Evolutionary conservation across 306 rosid species (phyloP).

Genomic region (Cucumis hystrix): DNA sequence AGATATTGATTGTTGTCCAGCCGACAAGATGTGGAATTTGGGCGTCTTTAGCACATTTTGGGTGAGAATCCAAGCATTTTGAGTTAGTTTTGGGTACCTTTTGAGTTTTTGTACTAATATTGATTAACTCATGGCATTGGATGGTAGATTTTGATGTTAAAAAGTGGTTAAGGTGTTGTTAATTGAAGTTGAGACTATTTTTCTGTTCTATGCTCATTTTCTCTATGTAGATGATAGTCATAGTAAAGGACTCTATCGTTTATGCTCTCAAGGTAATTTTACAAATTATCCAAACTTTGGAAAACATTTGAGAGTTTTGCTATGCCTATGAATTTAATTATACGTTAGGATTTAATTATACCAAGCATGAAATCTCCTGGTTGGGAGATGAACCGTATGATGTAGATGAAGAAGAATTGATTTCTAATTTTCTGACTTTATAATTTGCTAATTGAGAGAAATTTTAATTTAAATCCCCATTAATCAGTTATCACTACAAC

Average conservation of each 20-base stretch:
- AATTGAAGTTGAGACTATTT: too few species aligned
- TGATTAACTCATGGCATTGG: too few species aligned
- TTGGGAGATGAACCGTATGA: neutral
- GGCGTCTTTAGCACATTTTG: too few species aligned
- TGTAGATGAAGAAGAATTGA: neutral
- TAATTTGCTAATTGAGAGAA: neutral
- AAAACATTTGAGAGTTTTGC: neutral
- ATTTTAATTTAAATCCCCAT: neutral
- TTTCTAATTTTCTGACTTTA: neutral
- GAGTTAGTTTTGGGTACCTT: too few species aligned
- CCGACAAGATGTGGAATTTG: too few species aligned
- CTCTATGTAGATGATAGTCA: too few species aligned
- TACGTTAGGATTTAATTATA: neutral
- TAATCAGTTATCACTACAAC: neutral
- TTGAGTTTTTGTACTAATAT: too few species aligned
- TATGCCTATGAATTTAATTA: neutral
- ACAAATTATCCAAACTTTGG: neutral
- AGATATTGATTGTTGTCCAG: too few species aligned
- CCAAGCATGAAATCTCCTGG: neutral
- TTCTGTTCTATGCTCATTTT: too few species aligned
- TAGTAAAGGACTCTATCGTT: slow-evolving; percentile 21
- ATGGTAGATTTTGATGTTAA: too few species aligned
- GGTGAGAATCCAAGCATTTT: too few species aligned
- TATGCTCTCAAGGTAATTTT: slow-evolving; percentile 39
- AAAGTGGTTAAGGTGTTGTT: too few species aligned